A percentile compares a stretch with the other conserved stretches of the same genome.
Evolutionary conservation across 2,329 filamentous ascomycete genomes (phyloP).

Genomic region (Aspergillus sp.): DNA sequence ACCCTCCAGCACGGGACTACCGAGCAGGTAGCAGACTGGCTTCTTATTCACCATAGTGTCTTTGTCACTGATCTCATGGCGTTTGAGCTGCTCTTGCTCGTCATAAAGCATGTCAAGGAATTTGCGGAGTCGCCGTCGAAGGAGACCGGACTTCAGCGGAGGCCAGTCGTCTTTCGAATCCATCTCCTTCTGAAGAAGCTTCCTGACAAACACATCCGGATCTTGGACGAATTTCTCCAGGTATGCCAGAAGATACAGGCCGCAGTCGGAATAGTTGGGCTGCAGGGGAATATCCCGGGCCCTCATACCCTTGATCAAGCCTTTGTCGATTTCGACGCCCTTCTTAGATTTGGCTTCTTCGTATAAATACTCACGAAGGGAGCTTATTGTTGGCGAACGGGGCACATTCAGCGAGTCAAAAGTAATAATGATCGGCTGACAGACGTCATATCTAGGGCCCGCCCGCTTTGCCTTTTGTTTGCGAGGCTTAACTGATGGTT

Average conservation of each 20-base stretch:
- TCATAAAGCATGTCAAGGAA: conserved; percentile 65
- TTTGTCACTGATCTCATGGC: conserved; percentile 42
- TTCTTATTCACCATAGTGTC: conserved; percentile 33
- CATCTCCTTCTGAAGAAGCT: conserved; percentile 67
- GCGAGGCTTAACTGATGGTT: conserved; percentile 17
- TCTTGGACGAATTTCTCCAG: conserved; percentile 76
- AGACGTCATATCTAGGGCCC: conserved; percentile 49
- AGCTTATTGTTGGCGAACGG: conserved; percentile 65
- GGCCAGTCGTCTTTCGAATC: conserved; percentile 58
- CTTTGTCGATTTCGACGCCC: conserved; percentile 49
- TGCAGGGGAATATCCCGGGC: conserved; percentile 77
- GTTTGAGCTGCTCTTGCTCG: conserved; percentile 52
- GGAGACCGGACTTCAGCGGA: conserved; percentile 55
- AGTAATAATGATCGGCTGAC: conserved; percentile 73
- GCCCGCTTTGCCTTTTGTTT: conserved; percentile 33
- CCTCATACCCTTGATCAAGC: conserved; percentile 61
- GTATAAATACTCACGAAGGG: conserved; percentile 74
- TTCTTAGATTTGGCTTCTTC: conserved; percentile 70
- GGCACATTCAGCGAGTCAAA: conserved; percentile 77
- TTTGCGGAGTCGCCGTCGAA: conserved; percentile 67
- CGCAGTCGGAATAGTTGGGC: conserved; percentile 84
- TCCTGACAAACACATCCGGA: conserved; percentile 69
- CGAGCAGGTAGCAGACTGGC: conserved; percentile 38
- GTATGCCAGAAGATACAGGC: conserved; percentile 82
- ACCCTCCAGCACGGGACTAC: conserved; percentile 11